Conservation (phyloP, 208 protist species). For the Leishmania guyanensis region DNA sequence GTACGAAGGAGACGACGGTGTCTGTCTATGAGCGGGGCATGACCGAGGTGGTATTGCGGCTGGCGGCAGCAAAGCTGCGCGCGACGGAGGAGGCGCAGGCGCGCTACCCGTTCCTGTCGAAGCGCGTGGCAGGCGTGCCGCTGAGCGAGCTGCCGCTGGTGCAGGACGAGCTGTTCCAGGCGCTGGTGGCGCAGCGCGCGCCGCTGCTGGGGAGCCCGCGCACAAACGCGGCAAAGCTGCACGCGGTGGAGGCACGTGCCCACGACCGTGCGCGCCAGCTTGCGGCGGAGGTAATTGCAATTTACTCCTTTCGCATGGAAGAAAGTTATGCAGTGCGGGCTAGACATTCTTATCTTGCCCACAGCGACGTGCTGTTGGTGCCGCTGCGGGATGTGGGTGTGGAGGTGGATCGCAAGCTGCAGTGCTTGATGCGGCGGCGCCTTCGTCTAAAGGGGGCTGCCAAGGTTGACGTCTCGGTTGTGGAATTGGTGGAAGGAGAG, state of each 20-base stretch:
- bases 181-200: conserved; percentile 28
- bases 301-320: conserved; percentile 47
- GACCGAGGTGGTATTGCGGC: conserved; percentile 15
- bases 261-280: conserved; percentile 24
- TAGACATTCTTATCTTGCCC: conserved; percentile 55
- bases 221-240: conserved; percentile 19
- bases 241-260: conserved; percentile 21
- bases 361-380: conserved; percentile 40
- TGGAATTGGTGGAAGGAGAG: conserved; percentile 37
- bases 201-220: conserved; percentile 24
- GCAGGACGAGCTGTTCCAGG: conserved; percentile 29
- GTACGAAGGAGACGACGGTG: too few relatives aligned
- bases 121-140: conserved; percentile 44
- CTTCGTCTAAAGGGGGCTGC: neutral
- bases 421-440: conserved; percentile 17
- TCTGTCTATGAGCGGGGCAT: too few relatives aligned
- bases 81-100: conserved; percentile 36
- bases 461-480: conserved; percentile 14
- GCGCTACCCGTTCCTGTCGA: conserved; percentile 56
- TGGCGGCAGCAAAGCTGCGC: conserved; percentile 31
- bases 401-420: conserved; percentile 35
- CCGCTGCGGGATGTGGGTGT: conserved; percentile 53
- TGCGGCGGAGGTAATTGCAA: conserved; percentile 31
- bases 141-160: conserved; percentile 45
- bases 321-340: conserved; percentile 69